A percentile compares a stretch with the other conserved stretches of the same genome.
phyloP scores from a whole-genome alignment of 352 stramenopile genomes.

The Peronospora farinosa region DNA sequence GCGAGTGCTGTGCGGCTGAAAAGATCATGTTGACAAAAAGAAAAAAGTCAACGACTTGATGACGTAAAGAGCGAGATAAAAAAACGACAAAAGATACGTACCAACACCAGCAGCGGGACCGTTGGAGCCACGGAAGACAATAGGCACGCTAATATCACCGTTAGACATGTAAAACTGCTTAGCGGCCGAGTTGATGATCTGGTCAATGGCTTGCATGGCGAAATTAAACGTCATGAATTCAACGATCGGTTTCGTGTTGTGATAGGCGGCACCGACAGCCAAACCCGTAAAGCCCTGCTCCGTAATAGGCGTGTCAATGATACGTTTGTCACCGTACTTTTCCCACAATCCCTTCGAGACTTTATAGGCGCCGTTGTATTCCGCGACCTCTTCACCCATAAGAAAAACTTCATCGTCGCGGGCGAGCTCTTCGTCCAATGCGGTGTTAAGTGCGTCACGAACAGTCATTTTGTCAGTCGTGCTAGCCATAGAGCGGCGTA shows the following conservation, averaged over 20 bases:
- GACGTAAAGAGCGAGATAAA: not conserved
- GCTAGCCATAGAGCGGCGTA: constrained; percentile 68
- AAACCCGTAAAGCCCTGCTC: constrained; percentile 94
- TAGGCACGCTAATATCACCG: constrained; percentile 95
- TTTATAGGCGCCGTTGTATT: constrained; percentile 99
- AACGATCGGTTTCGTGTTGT: constrained; percentile 96
- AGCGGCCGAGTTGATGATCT: constrained; percentile 99
- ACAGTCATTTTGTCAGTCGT: constrained; percentile 90
- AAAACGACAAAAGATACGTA: constrained; percentile 24
- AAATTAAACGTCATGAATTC: constrained; percentile 99
- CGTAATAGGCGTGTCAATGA: constrained; percentile 99
- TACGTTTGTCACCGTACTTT: constrained; percentile 98
- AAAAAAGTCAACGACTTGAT: constrained; percentile 3
- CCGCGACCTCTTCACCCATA: constrained; percentile 97
- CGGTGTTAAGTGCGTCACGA: constrained; percentile 97
- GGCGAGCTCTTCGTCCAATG: constrained; percentile 98
- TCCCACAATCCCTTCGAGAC: constrained; percentile 95
- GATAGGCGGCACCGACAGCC: constrained; percentile 92
- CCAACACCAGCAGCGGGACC: constrained; percentile 94
- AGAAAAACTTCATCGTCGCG: constrained; percentile 93
- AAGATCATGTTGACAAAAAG: not conserved
- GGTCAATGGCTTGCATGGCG: constrained; percentile 99
- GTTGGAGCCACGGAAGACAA: constrained; percentile 99
- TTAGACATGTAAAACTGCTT: constrained; percentile 99
- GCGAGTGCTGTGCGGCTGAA: constrained; percentile 95